Conservation (phyloP, 106 monocot genomes). For the Dendrobium chrysotoxum region DNA sequence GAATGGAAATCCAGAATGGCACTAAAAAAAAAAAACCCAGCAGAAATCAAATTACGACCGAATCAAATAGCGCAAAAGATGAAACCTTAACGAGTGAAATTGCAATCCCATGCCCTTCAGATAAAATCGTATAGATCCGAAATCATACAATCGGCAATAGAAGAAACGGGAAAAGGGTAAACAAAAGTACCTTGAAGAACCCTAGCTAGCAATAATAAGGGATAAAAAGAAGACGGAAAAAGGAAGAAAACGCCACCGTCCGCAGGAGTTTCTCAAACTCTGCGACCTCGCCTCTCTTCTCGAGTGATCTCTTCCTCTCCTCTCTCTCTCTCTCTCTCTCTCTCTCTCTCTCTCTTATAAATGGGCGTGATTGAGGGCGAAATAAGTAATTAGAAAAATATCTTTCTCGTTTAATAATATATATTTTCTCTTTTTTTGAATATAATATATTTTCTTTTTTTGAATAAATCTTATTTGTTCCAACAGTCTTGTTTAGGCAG, state of each 20-base stretch:
- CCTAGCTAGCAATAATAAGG: not conserved
- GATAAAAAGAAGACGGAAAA: not conserved
- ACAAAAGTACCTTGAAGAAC: not conserved
- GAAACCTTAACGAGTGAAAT: not conserved
- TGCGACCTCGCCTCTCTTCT: not conserved
- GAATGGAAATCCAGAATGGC: not conserved
- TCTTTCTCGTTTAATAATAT: not conserved
- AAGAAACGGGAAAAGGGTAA: not conserved
- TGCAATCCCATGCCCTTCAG: not conserved
- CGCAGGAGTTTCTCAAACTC: not conserved
- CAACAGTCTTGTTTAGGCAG: too few species aligned
- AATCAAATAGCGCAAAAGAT: not conserved
- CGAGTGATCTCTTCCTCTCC: not conserved
- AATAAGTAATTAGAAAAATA: not conserved
- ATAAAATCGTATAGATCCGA: not conserved
- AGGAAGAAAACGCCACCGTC: not conserved
- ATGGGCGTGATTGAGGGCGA: not conserved
- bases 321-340: not conserved
- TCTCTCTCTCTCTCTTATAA: not conserved
- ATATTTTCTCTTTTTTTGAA: not conserved
- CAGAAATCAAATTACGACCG: not conserved
- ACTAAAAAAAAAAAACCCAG: not conserved
- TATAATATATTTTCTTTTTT: not conserved
- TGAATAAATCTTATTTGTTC: not conserved
- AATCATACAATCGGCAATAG: not conserved